A percentile compares a stretch with the other conserved stretches of the same genome.
Conservation (phyloP, 1,284 basidiomycete genomes). For the Schizophyllum commune region DNA sequence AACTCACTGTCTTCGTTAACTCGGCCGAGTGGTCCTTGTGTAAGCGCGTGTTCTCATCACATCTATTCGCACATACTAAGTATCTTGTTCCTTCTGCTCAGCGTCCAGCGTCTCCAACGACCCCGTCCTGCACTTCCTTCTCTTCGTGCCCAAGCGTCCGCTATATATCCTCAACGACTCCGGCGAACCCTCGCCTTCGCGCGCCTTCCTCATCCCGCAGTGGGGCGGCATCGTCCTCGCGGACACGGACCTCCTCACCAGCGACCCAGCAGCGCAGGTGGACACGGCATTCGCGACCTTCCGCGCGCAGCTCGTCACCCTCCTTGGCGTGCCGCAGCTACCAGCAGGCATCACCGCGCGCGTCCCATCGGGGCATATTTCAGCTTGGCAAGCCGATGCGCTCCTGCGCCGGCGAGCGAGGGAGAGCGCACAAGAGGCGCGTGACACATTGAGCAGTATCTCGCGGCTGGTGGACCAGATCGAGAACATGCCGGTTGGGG, state of each 20-base stretch:
- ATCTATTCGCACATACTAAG: constrained; percentile 1
- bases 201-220: constrained; percentile 87
- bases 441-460: constrained; percentile 76
- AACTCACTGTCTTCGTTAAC: constrained; percentile 89
- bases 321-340: constrained; percentile 74
- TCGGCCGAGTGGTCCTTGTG: constrained; percentile 93
- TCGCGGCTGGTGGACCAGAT: constrained; percentile 78
- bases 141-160: constrained; percentile 84
- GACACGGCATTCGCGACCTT: constrained; percentile 64
- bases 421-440: constrained; percentile 62
- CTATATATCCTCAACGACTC: constrained; percentile 50
- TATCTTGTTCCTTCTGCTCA: constrained; percentile 19
- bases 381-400: constrained; percentile 75
- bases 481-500: constrained; percentile 82
- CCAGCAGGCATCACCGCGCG: constrained; percentile 31
- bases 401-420: constrained; percentile 64
- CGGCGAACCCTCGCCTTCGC: constrained; percentile 41
- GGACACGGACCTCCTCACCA: constrained; percentile 26
- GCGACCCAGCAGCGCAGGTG: constrained; percentile 28
- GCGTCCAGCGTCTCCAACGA: constrained; percentile 83
- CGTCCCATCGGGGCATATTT: constrained; percentile 24
- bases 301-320: constrained; percentile 61
- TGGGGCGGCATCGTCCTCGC: constrained; percentile 79
- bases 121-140: constrained; percentile 87
- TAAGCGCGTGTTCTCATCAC: constrained; percentile 28